Evolutionary conservation across 1,284 basidiomycete species (phyloP), one percentile per base, ranked within the genome.

Genomic region (Malassezia japonica): DNA sequence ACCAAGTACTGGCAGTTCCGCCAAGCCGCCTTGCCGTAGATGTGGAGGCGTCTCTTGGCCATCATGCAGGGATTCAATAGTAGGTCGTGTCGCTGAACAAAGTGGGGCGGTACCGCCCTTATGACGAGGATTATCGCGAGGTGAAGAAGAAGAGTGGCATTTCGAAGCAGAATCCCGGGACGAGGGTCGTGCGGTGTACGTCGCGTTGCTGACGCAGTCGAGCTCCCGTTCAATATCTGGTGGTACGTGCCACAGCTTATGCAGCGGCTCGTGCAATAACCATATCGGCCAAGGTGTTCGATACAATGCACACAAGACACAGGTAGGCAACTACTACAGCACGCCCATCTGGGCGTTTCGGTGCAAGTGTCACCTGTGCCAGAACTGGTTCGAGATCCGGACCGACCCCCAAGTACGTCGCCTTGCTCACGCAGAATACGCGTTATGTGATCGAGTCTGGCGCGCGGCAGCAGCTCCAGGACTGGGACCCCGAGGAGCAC

Each of bases 251-350:
- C 12, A 13, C 3, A 5, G n/a, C n/a, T 15, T 45, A n/a, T 10
- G 15, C 20, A 51, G 40, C 21, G 34, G 23, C n/a, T 27, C 36
- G 16, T 67, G 60, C 37, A 7, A 46, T 21, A 16, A 43, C n/a
- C 64, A 57, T 35, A 40, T 70, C 18, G 54, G 55, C 3, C 66
- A 67, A 48, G 67, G 67, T 3, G 49, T 56, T 0, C 85, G 94
- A 2, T 98, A 94, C 78, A 99, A 99, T 65, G 94, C 94, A 0
- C 89, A 95, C 74, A 99, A 99, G 79, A 84, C 84, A 76, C 94
- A 92, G 74, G 81, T 94, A 16, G 94, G 91, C n/a, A 83, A 81
- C 59, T 98, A 99, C 75, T 88, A 87, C 68, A 85, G 84, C 20
- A 96, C 91, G 0, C 87, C 90, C 2, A 94, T 99, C 47, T 96